Evolutionary conservation across 1,284 basidiomycete species (phyloP), one percentile per base, ranked within the genome.

Genomic region (Malassezia psittaci): DNA sequence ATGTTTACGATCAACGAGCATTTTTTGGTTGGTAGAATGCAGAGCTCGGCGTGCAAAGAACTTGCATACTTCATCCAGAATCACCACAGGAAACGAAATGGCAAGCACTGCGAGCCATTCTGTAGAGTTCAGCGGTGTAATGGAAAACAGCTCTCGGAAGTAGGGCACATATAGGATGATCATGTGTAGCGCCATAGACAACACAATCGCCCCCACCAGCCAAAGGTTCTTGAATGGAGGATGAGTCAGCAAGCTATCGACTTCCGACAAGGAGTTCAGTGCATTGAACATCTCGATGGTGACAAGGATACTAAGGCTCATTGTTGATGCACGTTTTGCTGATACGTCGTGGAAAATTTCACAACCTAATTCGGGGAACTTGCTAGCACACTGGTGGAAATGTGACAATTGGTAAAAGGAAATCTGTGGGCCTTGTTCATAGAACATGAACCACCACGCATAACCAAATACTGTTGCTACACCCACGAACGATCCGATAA

Each of bases 221-320:
- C 86, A 94, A 52, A 83, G 83, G 75, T 98, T 98, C 75, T 85
- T 85, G 90, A 91, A 94, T 15, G 94, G 77, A 1, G 93, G 90
- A 43, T 96, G 79, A 18, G 82, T 82, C 47, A 98, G 77, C 62
- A 98, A 77, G 61, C 86, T 89, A 78, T 96, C 93, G 75, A 94
- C 94, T 78, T 98, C 94, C n/a, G 87, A 90, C 36, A 98, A 80
- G 51, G 91, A 96, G 77, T 96, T 96, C 83, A 94, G 90, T 18
- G 93, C 93, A 78, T 98, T 98, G 79, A 96, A 90, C 94, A 98
- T 98, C 78, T 98, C 94, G 52, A 98, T 81, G n/a, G 80, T 78
- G 49, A 94, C 90, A 51, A 94, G 81, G 67, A 94, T 93, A 21
- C 90, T 93, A 39, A 98, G 79, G 62, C 88, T 90, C 79, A 96